Evolutionary conservation across 176 grass and related monocot species (phyloP).

Genomic region (Carex myosuroides): DNA sequence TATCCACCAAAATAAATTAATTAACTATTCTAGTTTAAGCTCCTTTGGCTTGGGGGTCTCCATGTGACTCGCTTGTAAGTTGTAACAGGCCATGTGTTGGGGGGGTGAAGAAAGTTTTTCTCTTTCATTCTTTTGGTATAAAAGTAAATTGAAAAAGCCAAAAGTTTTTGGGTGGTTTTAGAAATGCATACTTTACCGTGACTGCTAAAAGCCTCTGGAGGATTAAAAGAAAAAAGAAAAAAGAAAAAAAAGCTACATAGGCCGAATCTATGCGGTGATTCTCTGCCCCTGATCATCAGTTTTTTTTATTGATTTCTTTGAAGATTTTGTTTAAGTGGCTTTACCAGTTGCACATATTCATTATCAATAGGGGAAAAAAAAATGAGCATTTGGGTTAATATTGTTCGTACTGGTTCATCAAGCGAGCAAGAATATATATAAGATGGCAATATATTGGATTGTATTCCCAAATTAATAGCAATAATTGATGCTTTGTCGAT

Average conservation of each 20-base stretch:
- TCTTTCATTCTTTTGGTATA: not conserved
- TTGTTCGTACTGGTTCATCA: not conserved
- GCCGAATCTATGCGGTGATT: constrained; percentile 4
- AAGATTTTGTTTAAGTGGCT: not conserved
- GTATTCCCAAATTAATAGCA: not conserved
- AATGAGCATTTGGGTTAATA: not conserved
- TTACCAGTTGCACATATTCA: not conserved
- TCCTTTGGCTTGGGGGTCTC: not conserved
- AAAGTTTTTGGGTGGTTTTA: not conserved
- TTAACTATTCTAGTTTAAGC: not conserved
- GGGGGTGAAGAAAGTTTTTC: not conserved
- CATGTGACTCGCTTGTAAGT: constrained; percentile 6
- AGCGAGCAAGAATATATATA: not conserved
- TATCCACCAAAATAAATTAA: not conserved
- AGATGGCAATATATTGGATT: not conserved
- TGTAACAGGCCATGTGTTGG: not conserved
- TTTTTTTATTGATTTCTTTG: not conserved
- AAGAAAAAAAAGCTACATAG: not conserved
- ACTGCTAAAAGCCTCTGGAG: not conserved
- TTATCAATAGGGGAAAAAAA: not conserved
- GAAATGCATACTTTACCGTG: not conserved
- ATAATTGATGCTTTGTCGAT: not conserved
- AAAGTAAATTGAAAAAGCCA: constrained; percentile 12
- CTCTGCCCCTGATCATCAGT: not conserved
- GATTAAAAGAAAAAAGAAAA: not conserved